Evolutionary conservation across 768 basidiomycete species (phyloP).

Genomic region (Boletus reticuloceps): DNA sequence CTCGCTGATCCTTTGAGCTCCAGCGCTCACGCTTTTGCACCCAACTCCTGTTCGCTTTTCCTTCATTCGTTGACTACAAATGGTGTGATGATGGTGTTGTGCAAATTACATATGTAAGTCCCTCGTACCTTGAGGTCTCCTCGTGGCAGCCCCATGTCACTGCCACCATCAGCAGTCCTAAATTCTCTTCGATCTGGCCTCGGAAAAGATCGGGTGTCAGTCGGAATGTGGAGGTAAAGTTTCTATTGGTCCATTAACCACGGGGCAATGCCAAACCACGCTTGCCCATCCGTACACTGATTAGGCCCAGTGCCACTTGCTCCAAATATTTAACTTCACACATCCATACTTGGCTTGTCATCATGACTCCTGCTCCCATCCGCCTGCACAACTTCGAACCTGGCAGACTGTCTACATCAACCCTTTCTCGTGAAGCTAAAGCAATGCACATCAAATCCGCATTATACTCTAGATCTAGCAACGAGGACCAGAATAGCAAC

Average conservation of each 20-base stretch:
- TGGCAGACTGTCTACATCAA: background rate
- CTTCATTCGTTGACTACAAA: background rate
- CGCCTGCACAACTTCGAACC: background rate
- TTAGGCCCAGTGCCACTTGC: slow-evolving; percentile 10
- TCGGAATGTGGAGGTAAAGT: slow-evolving; percentile 16
- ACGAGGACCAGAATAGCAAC: background rate
- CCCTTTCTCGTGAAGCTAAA: background rate
- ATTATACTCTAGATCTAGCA: slow-evolving; percentile 10
- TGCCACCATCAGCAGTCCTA: slow-evolving; percentile 16
- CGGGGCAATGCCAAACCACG: slow-evolving; percentile 18
- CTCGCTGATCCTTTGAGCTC: no score
- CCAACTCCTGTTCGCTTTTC: background rate
- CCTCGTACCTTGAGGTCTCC: slow-evolving; percentile 12
- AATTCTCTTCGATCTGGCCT: slow-evolving; percentile 8
- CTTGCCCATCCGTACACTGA: slow-evolving; percentile 4
- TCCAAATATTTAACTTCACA: slow-evolving; percentile 16
- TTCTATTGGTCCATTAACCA: slow-evolving; percentile 15
- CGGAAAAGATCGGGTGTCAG: slow-evolving; percentile 11
- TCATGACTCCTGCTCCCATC: slow-evolving; percentile 12
- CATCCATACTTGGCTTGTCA: background rate
- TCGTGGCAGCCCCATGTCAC: slow-evolving; percentile 19
- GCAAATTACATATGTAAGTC: slow-evolving; percentile 5
- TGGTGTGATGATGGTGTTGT: background rate
- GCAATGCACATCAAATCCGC: slow-evolving; percentile 2
- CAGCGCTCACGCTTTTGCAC: background rate